Evolutionary conservation across 2,329 filamentous ascomycete species (phyloP), one percentile per base, ranked within the genome.

Genomic region (Knoxdaviesia proteae): DNA sequence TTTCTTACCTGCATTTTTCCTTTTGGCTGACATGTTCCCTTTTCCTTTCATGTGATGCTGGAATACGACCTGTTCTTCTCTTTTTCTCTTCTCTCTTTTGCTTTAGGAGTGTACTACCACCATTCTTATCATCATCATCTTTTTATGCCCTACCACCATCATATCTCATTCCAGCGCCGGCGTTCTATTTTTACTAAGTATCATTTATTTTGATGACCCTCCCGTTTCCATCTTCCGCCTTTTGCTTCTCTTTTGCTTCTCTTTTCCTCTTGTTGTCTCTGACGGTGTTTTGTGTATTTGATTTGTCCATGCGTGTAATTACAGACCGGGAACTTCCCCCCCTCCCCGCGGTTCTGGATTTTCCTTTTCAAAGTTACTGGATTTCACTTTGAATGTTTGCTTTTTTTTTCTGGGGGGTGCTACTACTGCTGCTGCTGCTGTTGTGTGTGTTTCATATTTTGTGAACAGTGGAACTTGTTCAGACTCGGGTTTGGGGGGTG

Each of bases 1-100:
- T 11, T 38, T 38, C 11, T 38, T 5, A 6, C 36, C 31, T 38
- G 36, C 11, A 38, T 37, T 37, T 37, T 37, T 2, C 29, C 29
- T 37, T 37, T 37, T 29, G 7, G 7, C 5, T 6, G 53, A 49
- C 49, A 53, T 55, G 52, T 55, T 54, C 48, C 47, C 51, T 51
- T 52, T 52, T 45, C 51, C 48, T 49, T 44, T 49, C 42, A 48
- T 47, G n/a, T n/a, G 7, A 39, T 29, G 6, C 38, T 49, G 34
- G 47, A 41, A 46, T 44, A 46, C 50, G 43, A 51, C 45, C 45
- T 41, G 39, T 39, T 45, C 40, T 36, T 36, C 36, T 36, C 42
- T 44, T 32, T 34, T 45, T 42, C 11, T 48, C 43, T 41, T 34
- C 47, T 33, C 43, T 46, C 41, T 45, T 45, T 49, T 39, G 47